phyloP scores from a whole-genome alignment of 179 eudicot species.

The Beta lomatogona region DNA sequence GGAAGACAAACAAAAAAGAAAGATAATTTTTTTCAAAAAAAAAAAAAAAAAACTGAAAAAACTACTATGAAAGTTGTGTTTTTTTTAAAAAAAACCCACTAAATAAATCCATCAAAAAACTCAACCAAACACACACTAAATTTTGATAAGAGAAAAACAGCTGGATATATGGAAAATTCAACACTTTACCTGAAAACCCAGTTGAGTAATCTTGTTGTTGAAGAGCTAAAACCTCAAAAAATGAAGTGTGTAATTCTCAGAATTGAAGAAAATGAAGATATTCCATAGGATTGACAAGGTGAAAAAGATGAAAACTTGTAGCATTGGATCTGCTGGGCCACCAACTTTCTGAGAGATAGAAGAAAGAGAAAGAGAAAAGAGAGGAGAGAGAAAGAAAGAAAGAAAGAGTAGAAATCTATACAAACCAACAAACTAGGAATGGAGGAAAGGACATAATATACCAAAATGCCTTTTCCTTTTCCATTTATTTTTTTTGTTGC shows the following conservation, averaged over 20 bases:
- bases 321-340: conserved; percentile 37
- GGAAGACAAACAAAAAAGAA: neutral
- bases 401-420: conserved; percentile 13
- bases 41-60: neutral
- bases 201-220: neutral
- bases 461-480: neutral
- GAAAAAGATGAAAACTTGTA: conserved; percentile 19
- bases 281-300: conserved; percentile 13
- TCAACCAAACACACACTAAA: conserved; percentile 5
- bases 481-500: conserved; percentile 11
- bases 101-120: conserved; percentile 18
- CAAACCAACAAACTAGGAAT: conserved; percentile 29
- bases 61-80: conserved; percentile 9
- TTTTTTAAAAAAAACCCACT: conserved; percentile 7
- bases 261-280: conserved; percentile 13
- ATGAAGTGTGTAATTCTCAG: conserved; percentile 15
- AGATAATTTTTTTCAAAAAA: neutral
- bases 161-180: conserved; percentile 17
- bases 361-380: neutral
- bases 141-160: neutral
- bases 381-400: conserved; percentile 19
- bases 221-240: neutral
- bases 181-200: conserved; percentile 18
- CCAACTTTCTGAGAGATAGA: conserved; percentile 17
- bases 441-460: conserved; percentile 22